A percentile compares a stretch with the other conserved stretches of the same genome.
These are phyloP conservation scores for Puccinia triticina DNA, from an alignment of 1,284 basidiomycete genomes.

Conservation along the genomic window DNA sequence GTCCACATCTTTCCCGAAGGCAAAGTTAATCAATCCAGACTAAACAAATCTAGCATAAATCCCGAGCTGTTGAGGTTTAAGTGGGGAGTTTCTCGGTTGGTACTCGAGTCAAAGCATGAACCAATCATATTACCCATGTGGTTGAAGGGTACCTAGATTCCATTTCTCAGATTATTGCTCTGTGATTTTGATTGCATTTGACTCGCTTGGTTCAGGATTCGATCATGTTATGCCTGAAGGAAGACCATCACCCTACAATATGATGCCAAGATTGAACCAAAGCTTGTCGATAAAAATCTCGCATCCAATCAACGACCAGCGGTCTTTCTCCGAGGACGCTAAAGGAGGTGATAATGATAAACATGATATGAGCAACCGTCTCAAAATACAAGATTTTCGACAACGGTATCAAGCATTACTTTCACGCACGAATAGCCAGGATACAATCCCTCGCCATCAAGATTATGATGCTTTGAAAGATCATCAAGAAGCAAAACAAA, in stretches of 20 bases:
- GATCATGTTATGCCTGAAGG: conserved; percentile 86
- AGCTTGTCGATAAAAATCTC: conserved; percentile 26
- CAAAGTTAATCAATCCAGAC: conserved; percentile 74
- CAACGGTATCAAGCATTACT: not conserved
- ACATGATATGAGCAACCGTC: not conserved
- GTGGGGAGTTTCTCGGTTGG: conserved; percentile 83
- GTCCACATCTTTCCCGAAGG: conserved; percentile 94
- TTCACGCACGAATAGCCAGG: not conserved
- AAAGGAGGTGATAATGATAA: not conserved
- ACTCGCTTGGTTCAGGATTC: conserved; percentile 70
- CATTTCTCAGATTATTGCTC: conserved; percentile 38
- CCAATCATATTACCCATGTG: conserved; percentile 53
- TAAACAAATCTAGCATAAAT: conserved; percentile 51
- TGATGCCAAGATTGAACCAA: conserved; percentile 69
- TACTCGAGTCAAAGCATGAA: conserved; percentile 39
- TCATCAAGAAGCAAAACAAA: conserved; percentile 10
- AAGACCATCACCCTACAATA: conserved; percentile 69
- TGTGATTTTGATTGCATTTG: conserved; percentile 18
- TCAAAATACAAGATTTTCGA: not conserved
- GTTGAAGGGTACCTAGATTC: conserved; percentile 40
- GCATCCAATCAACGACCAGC: not conserved
- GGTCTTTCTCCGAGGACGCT: not conserved
- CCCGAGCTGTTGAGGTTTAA: conserved; percentile 80
- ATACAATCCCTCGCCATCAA: not conserved
- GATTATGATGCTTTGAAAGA: not conserved